Evolutionary conservation across 75 land plant genomes (phyloP), one percentile per base, ranked within the genome.

Genomic region (Pinus taeda): DNA sequence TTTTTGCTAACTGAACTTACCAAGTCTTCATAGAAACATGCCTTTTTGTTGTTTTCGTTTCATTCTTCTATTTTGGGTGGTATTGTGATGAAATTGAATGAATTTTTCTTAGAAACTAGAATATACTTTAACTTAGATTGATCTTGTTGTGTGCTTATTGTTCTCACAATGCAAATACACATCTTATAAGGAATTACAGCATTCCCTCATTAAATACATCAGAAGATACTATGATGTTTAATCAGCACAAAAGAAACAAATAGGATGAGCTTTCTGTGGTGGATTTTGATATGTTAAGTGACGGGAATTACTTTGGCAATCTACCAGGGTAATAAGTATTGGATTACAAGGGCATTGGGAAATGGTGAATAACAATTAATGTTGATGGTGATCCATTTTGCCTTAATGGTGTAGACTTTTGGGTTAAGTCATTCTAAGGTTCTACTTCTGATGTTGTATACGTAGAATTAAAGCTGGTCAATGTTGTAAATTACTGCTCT

Each of bases 311-410:
- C 36, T 63, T 63, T 15, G 14, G 15, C 30, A 26, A 33, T 63
- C 20, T 29, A 63, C 12, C 30, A 37, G 37, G 42, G 37, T 30
- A 45, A 67, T 37, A 9, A 67, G 3, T 17, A 39, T 42, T 36
- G 21, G 49, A 67, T 67, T 42, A 67, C 42, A 67, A 39, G 45
- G 45, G 15, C n/a, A 36, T 37, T 39, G 37, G 71, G 45, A 37
- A 17, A 42, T 36, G 17, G 45, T 67, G 45, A 36, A 36, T 67
- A 45, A 15, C 71, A 37, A 37, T 67, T 67, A 63, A 63, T 33
- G 30, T 63, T 29, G 15, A 5, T 67, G 71, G 66, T 45, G 71
- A 67, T 67, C 37, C 49, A 67, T 67, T 67, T 67, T 49, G 22
- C 26, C 18, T 4, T 18, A 67, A 42, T 42, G 37, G 20, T 9